phyloP scores from a whole-genome alignment of 257 asterid species.

The Avicennia marina region DNA sequence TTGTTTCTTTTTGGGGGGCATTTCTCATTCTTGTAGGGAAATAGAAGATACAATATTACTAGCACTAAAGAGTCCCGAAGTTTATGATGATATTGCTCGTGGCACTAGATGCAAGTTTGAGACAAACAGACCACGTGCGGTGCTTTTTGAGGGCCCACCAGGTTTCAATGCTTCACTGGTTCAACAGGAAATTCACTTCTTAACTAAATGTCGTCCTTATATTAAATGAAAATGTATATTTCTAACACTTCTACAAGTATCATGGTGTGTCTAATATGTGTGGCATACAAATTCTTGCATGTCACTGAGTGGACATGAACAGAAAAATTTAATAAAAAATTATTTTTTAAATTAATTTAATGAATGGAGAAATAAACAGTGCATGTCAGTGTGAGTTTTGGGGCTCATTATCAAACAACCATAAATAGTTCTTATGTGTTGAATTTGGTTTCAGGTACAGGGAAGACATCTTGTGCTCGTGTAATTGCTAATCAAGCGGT shows the following conservation, averaged over 20 bases:
- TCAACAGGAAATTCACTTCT: not conserved
- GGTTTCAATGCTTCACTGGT: conserved; percentile 42
- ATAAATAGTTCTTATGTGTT: conserved; percentile 7
- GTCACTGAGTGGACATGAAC: no score
- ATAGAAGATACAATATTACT: conserved; percentile 88
- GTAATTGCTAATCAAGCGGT: conserved; percentile 95
- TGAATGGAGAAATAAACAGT: no score
- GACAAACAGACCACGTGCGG: conserved; percentile 96
- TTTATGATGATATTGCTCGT: conserved; percentile 90
- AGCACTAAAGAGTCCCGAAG: conserved; percentile 89
- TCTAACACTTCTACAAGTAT: not conserved
- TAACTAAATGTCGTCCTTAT: no score
- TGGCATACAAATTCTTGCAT: no score
- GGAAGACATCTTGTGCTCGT: conserved; percentile 98
- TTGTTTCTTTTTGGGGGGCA: conserved; percentile 8
- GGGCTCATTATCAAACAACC: no score
- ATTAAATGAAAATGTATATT: no score
- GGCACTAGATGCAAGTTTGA: conserved; percentile 93
- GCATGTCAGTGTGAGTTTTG: no score
- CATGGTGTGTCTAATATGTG: no score
- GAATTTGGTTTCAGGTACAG: conserved; percentile 74
- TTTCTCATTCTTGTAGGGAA: conserved; percentile 43
- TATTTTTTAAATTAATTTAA: no score
- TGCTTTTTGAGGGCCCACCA: conserved; percentile 99
- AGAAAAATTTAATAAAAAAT: no score